Conservation (phyloP, 2,329 filamentous ascomycete species). For the Diaporthe citrichinensis region DNA sequence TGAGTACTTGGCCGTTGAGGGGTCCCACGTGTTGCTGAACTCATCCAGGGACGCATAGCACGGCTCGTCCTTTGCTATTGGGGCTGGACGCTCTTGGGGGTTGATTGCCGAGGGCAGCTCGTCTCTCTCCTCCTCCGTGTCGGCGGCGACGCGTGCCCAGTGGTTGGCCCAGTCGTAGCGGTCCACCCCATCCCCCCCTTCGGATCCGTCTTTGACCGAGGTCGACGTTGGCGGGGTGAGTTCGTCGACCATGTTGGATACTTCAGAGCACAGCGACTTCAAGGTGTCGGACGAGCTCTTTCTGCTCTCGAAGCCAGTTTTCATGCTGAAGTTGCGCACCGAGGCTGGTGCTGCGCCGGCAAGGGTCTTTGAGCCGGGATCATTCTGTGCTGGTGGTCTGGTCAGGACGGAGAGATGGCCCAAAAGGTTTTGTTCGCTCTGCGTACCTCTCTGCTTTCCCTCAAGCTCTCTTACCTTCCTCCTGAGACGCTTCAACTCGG, state of each 20-base stretch:
- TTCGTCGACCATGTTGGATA: too few species aligned
- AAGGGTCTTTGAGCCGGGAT: background rate
- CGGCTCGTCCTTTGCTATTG: background rate
- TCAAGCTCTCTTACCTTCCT: background rate
- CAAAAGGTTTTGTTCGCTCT: too few species aligned
- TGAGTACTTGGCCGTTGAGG: too few species aligned
- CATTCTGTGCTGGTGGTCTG: background rate
- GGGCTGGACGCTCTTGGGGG: background rate
- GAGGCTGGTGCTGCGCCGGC: background rate
- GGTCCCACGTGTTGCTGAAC: too few species aligned
- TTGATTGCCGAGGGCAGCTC: background rate
- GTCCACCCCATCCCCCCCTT: background rate
- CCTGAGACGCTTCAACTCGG: slow-evolving; percentile 16
- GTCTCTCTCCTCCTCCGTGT: background rate
- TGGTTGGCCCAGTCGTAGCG: slow-evolving; percentile 13
- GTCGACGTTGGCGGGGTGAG: background rate
- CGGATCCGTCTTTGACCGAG: background rate
- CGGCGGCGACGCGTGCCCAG: background rate
- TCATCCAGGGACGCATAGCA: background rate
- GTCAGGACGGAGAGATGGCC: background rate
- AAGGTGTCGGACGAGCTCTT: background rate
- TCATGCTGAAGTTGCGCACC: too few species aligned
- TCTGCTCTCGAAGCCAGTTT: background rate
- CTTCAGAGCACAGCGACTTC: background rate
- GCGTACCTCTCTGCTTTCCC: background rate